These are phyloP conservation scores for Crithidia thermophila DNA, from an alignment of 208 protist species.

Conservation along the genomic window DNA sequence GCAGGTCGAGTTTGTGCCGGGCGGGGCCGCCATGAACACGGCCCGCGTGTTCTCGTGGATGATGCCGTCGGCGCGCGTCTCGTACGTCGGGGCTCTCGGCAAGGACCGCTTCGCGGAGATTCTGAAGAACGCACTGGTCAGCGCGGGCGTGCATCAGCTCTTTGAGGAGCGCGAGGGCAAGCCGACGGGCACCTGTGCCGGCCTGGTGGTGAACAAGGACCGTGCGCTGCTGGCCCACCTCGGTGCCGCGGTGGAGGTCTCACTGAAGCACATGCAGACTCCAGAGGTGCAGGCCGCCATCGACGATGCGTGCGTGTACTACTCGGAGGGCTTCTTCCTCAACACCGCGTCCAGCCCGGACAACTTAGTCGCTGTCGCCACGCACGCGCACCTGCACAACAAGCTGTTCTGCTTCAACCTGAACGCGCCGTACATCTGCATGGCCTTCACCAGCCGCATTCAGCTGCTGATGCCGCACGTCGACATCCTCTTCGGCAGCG, in stretches of 20 bases:
- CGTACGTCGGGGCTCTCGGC: constrained; percentile 93
- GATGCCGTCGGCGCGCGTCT: constrained; percentile 33
- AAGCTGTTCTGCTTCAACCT: constrained; percentile 96
- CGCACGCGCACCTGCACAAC: constrained; percentile 81
- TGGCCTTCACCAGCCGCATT: constrained; percentile 88
- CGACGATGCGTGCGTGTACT: constrained; percentile 73
- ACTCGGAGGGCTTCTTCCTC: constrained; percentile 95
- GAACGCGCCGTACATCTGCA: constrained; percentile 94
- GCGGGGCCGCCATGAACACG: constrained; percentile 97
- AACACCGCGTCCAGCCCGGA: constrained; percentile 93
- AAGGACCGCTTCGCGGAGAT: constrained; percentile 90
- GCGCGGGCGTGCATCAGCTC: constrained; percentile 72
- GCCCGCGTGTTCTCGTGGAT: constrained; percentile 91
- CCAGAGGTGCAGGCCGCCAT: constrained; percentile 57
- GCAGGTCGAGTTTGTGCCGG: constrained; percentile 94
- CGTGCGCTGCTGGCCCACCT: constrained; percentile 95
- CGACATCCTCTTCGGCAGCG: constrained; percentile 96
- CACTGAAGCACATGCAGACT: constrained; percentile 64
- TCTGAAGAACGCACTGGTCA: constrained; percentile 57
- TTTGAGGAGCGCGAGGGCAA: constrained; percentile 66
- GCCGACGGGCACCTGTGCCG: constrained; percentile 97
- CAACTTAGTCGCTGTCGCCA: constrained; percentile 67
- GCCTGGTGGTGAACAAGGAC: constrained; percentile 92
- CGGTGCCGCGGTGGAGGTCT: constrained; percentile 92
- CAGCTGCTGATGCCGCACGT: constrained; percentile 88